phyloP scores from a whole-genome alignment of 306 rosid species.

The Casuarina equisetifolia region DNA sequence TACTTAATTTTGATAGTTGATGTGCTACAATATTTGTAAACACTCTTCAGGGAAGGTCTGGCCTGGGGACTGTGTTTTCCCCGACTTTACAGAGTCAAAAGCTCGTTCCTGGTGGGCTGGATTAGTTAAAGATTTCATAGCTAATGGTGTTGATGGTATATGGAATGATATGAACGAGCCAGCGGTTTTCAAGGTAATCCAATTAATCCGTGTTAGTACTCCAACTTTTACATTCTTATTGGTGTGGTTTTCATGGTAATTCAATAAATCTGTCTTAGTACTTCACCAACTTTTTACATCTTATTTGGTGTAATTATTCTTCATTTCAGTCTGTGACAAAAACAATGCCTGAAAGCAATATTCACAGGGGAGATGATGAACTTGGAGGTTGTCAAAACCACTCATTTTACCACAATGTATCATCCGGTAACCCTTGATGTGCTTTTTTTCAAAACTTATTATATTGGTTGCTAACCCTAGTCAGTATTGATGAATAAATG shows the following conservation, averaged over 20 bases:
- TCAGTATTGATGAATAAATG: background rate
- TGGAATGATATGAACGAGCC: conserved; percentile 99
- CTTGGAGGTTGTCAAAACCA: conserved; percentile 89
- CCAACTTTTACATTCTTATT: background rate
- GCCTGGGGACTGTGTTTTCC: conserved; percentile 97
- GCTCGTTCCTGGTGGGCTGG: conserved; percentile 88
- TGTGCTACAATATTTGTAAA: conserved; percentile 21
- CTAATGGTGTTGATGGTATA: conserved; percentile 90
- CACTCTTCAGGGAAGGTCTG: conserved; percentile 70
- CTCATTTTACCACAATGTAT: conserved; percentile 87
- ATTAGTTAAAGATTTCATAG: conserved; percentile 74
- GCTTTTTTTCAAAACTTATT: background rate
- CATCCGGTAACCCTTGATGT: conserved; percentile 31
- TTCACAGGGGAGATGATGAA: conserved; percentile 86
- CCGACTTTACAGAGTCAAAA: conserved; percentile 84
- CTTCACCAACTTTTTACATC: background rate
- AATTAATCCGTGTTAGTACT: background rate
- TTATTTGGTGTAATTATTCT: conserved; percentile 1
- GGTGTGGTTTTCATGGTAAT: conserved; percentile 58
- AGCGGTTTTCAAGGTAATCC: conserved; percentile 73
- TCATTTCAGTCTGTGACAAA: conserved; percentile 67
- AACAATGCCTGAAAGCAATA: conserved; percentile 89
- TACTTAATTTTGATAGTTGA: conserved; percentile 7
- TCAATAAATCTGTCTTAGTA: background rate
- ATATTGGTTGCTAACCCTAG: background rate